Evolutionary conservation across 2,329 filamentous ascomycete genomes (phyloP).

Genomic region (Biscogniauxia mediterranea): DNA sequence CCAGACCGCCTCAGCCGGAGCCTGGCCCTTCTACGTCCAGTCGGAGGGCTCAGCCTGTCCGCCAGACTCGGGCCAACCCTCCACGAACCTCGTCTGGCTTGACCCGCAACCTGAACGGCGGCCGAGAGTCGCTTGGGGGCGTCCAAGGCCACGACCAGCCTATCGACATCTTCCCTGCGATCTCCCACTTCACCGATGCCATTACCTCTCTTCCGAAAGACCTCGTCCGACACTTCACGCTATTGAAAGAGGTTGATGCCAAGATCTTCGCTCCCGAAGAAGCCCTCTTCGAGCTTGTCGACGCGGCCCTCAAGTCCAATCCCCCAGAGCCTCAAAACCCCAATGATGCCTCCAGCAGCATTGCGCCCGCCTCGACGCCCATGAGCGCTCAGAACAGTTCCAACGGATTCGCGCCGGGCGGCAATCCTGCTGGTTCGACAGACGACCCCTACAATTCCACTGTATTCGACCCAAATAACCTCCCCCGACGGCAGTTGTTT

Average conservation of each 20-base stretch:
- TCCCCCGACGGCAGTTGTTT: conserved; percentile 71
- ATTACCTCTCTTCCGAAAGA: conserved; percentile 92
- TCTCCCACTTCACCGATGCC: conserved; percentile 81
- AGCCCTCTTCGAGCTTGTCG: conserved; percentile 72
- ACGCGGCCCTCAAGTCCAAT: conserved; percentile 56
- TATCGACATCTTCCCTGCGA: conserved; percentile 65
- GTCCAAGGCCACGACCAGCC: conserved; percentile 52
- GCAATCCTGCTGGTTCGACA: conserved; percentile 39
- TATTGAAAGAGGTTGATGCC: conserved; percentile 95
- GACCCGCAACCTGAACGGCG: conserved; percentile 39
- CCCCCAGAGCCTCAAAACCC: conserved; percentile 44
- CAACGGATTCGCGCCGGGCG: conserved; percentile 38
- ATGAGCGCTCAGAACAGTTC: conserved; percentile 52
- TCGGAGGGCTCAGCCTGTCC: conserved; percentile 62
- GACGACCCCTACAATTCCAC: conserved; percentile 44
- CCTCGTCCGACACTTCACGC: conserved; percentile 90
- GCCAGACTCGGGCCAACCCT: conserved; percentile 65
- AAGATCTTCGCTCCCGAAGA: conserved; percentile 91
- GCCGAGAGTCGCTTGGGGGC: conserved; percentile 46
- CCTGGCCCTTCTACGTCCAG: conserved; percentile 42
- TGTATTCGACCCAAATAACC: conserved; percentile 55
- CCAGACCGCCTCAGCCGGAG: conserved; percentile 44
- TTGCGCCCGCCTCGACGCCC: conserved; percentile 43
- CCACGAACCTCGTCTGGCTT: conserved; percentile 51
- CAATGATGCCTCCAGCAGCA: conserved; percentile 44